Evolutionary conservation across 768 basidiomycete genomes (phyloP).

Genomic region (Macrolepiota dolichaula): DNA sequence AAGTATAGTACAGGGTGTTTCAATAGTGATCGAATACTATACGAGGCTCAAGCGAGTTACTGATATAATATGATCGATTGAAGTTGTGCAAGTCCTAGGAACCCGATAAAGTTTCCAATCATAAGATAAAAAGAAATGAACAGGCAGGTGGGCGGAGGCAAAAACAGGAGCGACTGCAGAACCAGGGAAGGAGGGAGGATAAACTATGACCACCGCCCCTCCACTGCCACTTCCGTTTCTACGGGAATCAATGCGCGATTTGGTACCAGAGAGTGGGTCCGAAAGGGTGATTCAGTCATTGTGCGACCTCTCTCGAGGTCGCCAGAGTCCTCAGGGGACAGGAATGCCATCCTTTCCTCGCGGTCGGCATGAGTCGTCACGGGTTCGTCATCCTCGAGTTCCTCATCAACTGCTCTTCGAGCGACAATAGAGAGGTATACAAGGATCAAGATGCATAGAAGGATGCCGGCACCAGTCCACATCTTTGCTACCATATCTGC

Average conservation of each 20-base stretch:
- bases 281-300: slow-evolving; percentile 51
- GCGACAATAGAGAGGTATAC: slow-evolving; percentile 81
- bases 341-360: slow-evolving; percentile 56
- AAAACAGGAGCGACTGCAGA: background rate
- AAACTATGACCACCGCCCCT: slow-evolving; percentile 12
- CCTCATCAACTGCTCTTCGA: slow-evolving; percentile 54
- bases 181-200: background rate
- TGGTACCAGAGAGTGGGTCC: slow-evolving; percentile 25
- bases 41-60: background rate
- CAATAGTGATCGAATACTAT: slow-evolving; percentile 4
- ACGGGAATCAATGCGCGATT: slow-evolving; percentile 20
- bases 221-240: slow-evolving; percentile 9
- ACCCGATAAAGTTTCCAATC: slow-evolving; percentile 3
- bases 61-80: background rate
- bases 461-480: slow-evolving; percentile 68
- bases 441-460: slow-evolving; percentile 70
- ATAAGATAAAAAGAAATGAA: slow-evolving; percentile 1
- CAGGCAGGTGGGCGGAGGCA: background rate
- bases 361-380: slow-evolving; percentile 22
- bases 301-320: slow-evolving; percentile 32
- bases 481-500: slow-evolving; percentile 50
- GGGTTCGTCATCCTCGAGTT: slow-evolving; percentile 37
- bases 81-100: slow-evolving; percentile 4
- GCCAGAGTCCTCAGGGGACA: slow-evolving; percentile 30
- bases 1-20: slow-evolving; percentile 12